These are phyloP conservation scores for Dinochytrium kinnereticum DNA, from an alignment of 371 early-diverging fungal genomes.

Conservation along the genomic window DNA sequence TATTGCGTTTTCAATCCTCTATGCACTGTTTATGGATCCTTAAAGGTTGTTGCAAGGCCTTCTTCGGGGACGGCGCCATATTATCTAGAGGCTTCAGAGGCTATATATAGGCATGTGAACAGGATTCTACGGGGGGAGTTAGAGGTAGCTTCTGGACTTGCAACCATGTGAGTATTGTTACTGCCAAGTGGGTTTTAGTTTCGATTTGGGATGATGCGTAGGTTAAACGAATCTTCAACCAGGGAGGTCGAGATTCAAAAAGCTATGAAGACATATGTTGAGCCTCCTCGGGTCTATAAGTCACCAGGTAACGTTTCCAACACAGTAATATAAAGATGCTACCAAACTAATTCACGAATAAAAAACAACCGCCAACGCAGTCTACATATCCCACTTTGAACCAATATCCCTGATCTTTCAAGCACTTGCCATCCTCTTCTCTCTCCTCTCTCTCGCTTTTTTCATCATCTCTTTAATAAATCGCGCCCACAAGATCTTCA, in stretches of 20 bases:
- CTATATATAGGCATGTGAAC: constrained; percentile 26
- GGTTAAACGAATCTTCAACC: background rate
- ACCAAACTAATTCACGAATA: background rate
- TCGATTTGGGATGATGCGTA: background rate
- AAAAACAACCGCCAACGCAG: background rate
- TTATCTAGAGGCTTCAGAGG: constrained; percentile 28
- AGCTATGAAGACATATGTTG: background rate
- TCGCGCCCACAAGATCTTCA: constrained; percentile 16
- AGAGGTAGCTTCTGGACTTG: background rate
- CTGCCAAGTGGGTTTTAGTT: background rate
- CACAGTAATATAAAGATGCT: background rate
- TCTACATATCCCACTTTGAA: too few species aligned
- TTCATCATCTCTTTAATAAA: background rate
- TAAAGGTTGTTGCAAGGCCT: constrained; percentile 29
- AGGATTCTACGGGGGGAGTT: background rate
- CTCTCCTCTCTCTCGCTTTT: background rate
- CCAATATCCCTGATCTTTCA: too few species aligned
- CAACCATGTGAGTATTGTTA: background rate
- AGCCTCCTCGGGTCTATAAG: background rate
- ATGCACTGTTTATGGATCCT: constrained; percentile 18
- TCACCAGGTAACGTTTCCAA: background rate
- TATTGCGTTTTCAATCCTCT: constrained; percentile 19
- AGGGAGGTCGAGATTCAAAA: background rate
- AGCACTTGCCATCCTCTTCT: background rate
- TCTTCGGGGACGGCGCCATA: constrained; percentile 9